A percentile compares a stretch with the other conserved stretches of the same genome.
Evolutionary conservation across 805 yeast genomes (phyloP).

Genomic region (Komagataella ulmi): DNA sequence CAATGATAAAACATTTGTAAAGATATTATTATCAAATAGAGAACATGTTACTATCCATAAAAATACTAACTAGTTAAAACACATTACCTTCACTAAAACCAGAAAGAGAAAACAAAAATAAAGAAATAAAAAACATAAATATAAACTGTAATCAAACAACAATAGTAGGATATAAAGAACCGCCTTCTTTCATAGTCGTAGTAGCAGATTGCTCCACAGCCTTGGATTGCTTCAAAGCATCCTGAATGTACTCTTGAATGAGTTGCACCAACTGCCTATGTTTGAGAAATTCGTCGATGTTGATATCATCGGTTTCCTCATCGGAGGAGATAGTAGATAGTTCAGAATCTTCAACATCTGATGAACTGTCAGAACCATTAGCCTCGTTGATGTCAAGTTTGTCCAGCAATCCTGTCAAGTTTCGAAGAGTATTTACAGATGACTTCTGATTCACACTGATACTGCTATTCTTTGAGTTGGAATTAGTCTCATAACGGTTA

Average conservation of each 20-base stretch:
- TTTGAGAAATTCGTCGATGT: conserved; percentile 6
- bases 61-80: not conserved
- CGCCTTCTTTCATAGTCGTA: not conserved
- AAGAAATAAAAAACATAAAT: not conserved
- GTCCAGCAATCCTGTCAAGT: not conserved
- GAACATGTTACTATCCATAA: not conserved
- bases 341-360: conserved; percentile 9
- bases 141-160: not conserved
- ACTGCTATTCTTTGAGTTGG: conserved; percentile 5
- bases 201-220: too few relatives aligned
- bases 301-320: conserved; percentile 6
- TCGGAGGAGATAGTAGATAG: conserved; percentile 12
- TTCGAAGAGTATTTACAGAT: conserved; percentile 5
- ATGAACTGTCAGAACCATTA: conserved; percentile 6
- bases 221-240: conserved; percentile 2
- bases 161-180: conserved; percentile 1
- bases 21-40: not conserved
- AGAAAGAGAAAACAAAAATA: not conserved
- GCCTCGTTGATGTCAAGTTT: not conserved
- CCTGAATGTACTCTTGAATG: conserved; percentile 8
- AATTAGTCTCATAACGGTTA: conserved; percentile 8
- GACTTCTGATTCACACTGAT: not conserved
- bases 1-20: not conserved
- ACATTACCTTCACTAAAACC: not conserved
- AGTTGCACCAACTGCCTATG: conserved; percentile 7